These are phyloP conservation scores for Microdochium nivale DNA, from an alignment of 2,329 filamentous ascomycete species.

Conservation along the genomic window DNA sequence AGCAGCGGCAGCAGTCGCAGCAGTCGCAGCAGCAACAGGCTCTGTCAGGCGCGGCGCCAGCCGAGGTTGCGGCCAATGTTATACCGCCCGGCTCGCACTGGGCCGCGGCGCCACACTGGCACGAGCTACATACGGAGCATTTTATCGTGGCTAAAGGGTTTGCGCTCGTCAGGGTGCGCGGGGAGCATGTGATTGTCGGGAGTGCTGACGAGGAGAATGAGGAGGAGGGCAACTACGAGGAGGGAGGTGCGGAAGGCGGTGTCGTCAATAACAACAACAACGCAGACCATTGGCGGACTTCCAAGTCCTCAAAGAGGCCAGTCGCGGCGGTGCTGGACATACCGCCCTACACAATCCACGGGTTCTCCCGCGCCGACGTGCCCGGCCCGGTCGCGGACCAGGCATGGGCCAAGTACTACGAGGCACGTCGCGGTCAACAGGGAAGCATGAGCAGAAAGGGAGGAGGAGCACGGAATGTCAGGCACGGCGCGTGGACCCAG, in stretches of 20 bases:
- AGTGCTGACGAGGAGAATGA: not conserved
- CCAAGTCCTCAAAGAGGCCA: not conserved
- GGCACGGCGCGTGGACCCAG: not conserved
- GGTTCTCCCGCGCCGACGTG: constrained; percentile 1
- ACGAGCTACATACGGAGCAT: constrained; percentile 1
- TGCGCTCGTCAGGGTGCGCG: not conserved
- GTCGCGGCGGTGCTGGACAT: not conserved
- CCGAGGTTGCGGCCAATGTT: not conserved
- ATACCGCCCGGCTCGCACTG: not conserved
- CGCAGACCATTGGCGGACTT: not conserved
- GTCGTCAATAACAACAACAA: not conserved
- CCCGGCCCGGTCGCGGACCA: not conserved
- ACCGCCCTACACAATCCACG: constrained; percentile 1
- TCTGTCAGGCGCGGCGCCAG: not conserved
- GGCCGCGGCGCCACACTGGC: not conserved
- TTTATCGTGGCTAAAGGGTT: not conserved
- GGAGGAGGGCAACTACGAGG: not conserved
- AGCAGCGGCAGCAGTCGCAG: not conserved
- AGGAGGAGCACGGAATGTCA: not conserved
- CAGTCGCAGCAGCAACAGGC: not conserved
- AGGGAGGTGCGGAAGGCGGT: not conserved
- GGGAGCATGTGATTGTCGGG: not conserved
- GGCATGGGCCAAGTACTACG: not conserved
- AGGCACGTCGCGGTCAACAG: not conserved
- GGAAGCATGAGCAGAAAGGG: not conserved